Evolutionary conservation across 2,329 filamentous ascomycete species (phyloP).

Genomic region (Sporothrix mexicana): DNA sequence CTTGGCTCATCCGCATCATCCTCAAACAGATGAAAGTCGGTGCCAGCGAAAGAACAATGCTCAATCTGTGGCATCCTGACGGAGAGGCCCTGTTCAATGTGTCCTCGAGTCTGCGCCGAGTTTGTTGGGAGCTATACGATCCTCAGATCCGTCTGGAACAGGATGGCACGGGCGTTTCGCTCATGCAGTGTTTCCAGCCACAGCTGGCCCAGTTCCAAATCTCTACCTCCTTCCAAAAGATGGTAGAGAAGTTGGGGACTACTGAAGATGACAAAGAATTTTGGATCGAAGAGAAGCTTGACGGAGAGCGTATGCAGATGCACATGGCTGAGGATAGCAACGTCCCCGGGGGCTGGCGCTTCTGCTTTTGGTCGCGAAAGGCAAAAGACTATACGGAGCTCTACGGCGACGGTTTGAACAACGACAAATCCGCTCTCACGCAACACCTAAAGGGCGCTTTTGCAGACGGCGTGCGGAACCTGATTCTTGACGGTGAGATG

Average conservation of each 20-base stretch:
- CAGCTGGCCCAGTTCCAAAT: conserved; percentile 93
- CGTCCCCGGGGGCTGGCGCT: conserved; percentile 71
- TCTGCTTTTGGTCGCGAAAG: conserved; percentile 93
- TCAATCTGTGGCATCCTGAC: conserved; percentile 82
- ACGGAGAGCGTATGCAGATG: conserved; percentile 96
- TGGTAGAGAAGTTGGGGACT: conserved; percentile 70
- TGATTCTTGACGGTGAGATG: conserved; percentile 98
- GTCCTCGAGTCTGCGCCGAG: conserved; percentile 84
- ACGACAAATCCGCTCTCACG: conserved; percentile 78
- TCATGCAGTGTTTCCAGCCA: conserved; percentile 97
- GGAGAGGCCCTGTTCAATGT: conserved; percentile 83
- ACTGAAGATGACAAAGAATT: conserved; percentile 77
- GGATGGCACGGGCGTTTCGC: conserved; percentile 72
- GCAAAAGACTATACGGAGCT: conserved; percentile 96
- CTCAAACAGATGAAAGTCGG: conserved; percentile 76
- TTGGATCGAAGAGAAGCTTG: conserved; percentile 98
- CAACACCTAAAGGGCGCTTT: conserved; percentile 81
- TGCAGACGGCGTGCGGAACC: conserved; percentile 74
- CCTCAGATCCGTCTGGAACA: conserved; percentile 73
- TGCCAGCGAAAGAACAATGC: conserved; percentile 86
- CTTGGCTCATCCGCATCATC: conserved; percentile 94
- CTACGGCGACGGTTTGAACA: conserved; percentile 78
- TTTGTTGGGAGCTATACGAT: conserved; percentile 92
- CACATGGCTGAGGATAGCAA: conserved; percentile 79
- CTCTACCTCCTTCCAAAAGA: conserved; percentile 75